Evolutionary conservation across 2,329 filamentous ascomycete species (phyloP), one percentile per base, ranked within the genome.

Genomic region (Cercospora sojina): DNA sequence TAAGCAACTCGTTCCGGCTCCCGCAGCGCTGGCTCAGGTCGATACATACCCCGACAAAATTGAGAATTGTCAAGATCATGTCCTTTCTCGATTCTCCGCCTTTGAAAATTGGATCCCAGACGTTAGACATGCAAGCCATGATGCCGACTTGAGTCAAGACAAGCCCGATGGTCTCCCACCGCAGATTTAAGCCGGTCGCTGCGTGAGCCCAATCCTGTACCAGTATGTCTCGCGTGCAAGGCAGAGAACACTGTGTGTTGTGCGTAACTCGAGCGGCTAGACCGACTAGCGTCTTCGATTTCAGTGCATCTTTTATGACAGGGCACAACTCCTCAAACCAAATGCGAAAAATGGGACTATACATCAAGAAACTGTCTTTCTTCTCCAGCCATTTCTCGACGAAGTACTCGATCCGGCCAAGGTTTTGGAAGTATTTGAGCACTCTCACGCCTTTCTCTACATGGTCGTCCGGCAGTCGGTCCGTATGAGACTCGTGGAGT

Each of bases 131-230:
- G 13, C 49, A 32, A 0, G 74, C 72, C 5, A 79, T 59, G 29
- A 79, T 59, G 1, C 75, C 76, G 0, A 78, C 74, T 35, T 77
- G 62, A 3, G 75, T 74, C 12, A 78, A 67, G 0, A 80, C 62
- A 9, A 79, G 72, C 0, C 79, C 79, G 2, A 81, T 69, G 12
- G 79, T 75, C 59, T 81, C 79, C 79, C 79, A 81, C 59, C 79
- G 73, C 8, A 81, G 61, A 29, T 74, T 70, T 8, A 76, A 67
- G 2, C 79, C 79, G 5, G 79, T 79, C 5, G 74, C 74, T 20
- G 72, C 73, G 2, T 67, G 59, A 23, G 74, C 76, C 69, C 79
- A 81, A 3, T 79, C 74, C n/a, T 70, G 69, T 6, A 76, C 70
- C 3, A 75, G 74, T 0, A 74, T 79, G 6, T 73, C 65, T 16